A percentile compares a stretch with the other conserved stretches of the same genome.
Evolutionary conservation across 1,139 yeast genomes (phyloP).

Genomic region (Kodamaea ohmeri): DNA sequence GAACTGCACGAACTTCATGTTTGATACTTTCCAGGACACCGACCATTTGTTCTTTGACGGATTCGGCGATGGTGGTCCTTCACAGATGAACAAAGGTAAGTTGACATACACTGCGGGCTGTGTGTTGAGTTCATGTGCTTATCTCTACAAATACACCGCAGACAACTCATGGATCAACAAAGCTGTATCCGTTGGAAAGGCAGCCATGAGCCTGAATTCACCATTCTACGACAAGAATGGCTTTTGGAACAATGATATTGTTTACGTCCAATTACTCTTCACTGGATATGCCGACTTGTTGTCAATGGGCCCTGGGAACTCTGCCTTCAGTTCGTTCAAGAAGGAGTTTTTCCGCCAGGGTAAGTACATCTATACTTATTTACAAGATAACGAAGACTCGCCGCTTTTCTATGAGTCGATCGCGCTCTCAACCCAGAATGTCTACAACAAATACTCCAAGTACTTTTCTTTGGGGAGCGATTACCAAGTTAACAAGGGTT

Average conservation of each 20-base stretch:
- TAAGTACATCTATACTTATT: conserved; percentile 20
- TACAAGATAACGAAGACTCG: conserved; percentile 23
- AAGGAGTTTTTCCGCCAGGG: conserved; percentile 23
- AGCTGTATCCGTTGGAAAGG: conserved; percentile 16
- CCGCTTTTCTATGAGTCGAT: conserved; percentile 19
- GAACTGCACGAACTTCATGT: conserved; percentile 25
- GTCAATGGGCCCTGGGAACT: conserved; percentile 16
- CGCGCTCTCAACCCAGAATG: conserved; percentile 11
- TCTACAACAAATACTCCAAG: conserved; percentile 14
- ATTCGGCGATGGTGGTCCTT: conserved; percentile 13
- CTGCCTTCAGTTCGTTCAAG: conserved; percentile 17
- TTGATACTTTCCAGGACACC: conserved; percentile 29
- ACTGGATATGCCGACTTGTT: conserved; percentile 18
- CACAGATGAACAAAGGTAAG: conserved; percentile 29
- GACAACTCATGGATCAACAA: conserved; percentile 15
- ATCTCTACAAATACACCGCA: conserved; percentile 17
- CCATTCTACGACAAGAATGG: conserved; percentile 13
- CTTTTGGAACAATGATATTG: conserved; percentile 15
- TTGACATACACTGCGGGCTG: conserved; percentile 38
- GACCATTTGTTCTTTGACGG: conserved; percentile 35
- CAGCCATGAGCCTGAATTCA: conserved; percentile 12
- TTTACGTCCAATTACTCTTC: conserved; percentile 15
- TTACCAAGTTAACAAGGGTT: conserved; percentile 20
- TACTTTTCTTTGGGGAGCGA: conserved; percentile 14
- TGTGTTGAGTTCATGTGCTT: conserved; percentile 32